A percentile compares a stretch with the other conserved stretches of the same genome.
These are phyloP conservation scores for Vigna unguiculata DNA, from an alignment of 306 rosid genomes.

Conservation along the genomic window DNA sequence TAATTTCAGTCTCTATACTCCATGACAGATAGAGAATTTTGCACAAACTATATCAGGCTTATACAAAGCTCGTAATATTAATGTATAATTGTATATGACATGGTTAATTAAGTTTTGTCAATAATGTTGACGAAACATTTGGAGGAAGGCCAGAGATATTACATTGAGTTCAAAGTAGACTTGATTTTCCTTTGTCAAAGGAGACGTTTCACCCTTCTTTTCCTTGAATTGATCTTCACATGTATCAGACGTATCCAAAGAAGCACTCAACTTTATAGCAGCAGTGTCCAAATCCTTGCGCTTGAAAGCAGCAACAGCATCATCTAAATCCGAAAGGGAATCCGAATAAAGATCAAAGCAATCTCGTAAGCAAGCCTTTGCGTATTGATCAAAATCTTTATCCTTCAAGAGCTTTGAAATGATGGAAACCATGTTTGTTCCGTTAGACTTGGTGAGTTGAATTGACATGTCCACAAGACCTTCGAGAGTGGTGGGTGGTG, in stretches of 20 bases:
- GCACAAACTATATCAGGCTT: background rate
- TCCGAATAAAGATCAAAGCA: conserved; percentile 64
- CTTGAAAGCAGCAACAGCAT: conserved; percentile 55
- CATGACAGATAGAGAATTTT: background rate
- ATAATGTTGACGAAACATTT: conserved; percentile 28
- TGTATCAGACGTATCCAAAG: conserved; percentile 60
- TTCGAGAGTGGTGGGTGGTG: conserved; percentile 39
- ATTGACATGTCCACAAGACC: conserved; percentile 52
- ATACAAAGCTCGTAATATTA: background rate
- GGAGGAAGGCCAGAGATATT: conserved; percentile 61
- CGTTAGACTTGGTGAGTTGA: conserved; percentile 55
- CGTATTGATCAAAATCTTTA: conserved; percentile 20
- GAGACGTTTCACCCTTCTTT: conserved; percentile 55
- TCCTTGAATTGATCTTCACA: conserved; percentile 78
- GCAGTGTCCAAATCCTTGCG: conserved; percentile 48
- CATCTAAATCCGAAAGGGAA: conserved; percentile 41
- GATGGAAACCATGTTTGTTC: conserved; percentile 48
- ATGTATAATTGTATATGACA: too few relatives aligned
- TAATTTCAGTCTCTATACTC: background rate
- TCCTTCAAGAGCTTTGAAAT: conserved; percentile 51
- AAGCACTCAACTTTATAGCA: conserved; percentile 13
- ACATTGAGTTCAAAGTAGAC: conserved; percentile 52
- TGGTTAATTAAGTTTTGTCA: background rate
- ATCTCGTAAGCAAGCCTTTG: conserved; percentile 48
- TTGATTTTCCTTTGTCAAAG: conserved; percentile 53